Percentiles rank a stretch among this genome's conserved stretches.
Evolutionary conservation across 805 yeast genomes (phyloP).

Genomic region (Citeromyces matritensis): DNA sequence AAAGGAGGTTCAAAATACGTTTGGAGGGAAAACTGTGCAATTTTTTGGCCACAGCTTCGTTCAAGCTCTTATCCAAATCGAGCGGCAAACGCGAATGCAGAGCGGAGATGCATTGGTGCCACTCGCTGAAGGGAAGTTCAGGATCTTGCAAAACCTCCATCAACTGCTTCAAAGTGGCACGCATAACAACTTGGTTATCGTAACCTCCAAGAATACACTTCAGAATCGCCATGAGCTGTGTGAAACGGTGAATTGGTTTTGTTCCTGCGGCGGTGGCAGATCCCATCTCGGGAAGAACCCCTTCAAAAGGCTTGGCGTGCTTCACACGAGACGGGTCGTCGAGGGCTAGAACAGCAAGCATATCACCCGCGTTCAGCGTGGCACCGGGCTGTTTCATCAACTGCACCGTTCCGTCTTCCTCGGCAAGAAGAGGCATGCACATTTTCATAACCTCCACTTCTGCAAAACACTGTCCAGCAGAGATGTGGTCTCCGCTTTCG

Average conservation of each 20-base stretch:
- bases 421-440: conserved; percentile 95
- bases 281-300: conserved; percentile 83
- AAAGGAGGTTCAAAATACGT: conserved; percentile 54
- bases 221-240: conserved; percentile 41
- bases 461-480: conserved; percentile 87
- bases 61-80: conserved; percentile 55
- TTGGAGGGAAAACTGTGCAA: conserved; percentile 87
- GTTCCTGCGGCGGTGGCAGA: conserved; percentile 71
- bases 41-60: conserved; percentile 42
- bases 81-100: conserved; percentile 81
- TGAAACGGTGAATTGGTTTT: conserved; percentile 68
- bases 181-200: conserved; percentile 93
- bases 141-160: conserved; percentile 63
- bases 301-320: conserved; percentile 91
- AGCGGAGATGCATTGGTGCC: conserved; percentile 78
- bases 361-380: conserved; percentile 93
- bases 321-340: conserved; percentile 97
- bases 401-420: conserved; percentile 87
- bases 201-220: conserved; percentile 77
- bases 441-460: conserved; percentile 99
- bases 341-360: conserved; percentile 81
- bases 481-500: conserved; percentile 88
- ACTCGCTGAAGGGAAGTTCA: conserved; percentile 84
- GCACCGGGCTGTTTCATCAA: conserved; percentile 96
- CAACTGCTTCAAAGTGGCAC: conserved; percentile 59